Evolutionary conservation across 2,329 filamentous ascomycete genomes (phyloP).

Genomic region (Chaetomium olivaceum): DNA sequence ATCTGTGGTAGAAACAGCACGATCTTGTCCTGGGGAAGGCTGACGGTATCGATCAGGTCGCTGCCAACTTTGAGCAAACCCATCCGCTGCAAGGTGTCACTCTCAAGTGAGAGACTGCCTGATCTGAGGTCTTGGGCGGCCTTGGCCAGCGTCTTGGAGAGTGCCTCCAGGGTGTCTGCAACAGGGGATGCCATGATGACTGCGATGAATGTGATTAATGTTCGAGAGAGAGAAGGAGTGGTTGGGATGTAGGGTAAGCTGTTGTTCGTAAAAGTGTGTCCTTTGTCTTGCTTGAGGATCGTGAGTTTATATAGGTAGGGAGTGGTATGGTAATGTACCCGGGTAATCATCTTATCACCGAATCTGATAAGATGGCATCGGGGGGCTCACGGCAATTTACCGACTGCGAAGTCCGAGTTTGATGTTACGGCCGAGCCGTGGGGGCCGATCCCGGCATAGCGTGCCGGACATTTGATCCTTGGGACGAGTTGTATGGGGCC

Average conservation of each 20-base stretch:
- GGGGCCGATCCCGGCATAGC: neutral
- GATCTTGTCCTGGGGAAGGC: conserved; percentile 25
- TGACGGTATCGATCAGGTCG: conserved; percentile 16
- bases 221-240: neutral
- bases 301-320: neutral
- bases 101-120: conserved; percentile 5
- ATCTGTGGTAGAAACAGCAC: conserved; percentile 17
- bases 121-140: conserved; percentile 11
- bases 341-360: neutral
- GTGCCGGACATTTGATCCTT: neutral
- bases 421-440: neutral
- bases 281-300: neutral
- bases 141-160: conserved; percentile 5
- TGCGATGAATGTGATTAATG: neutral
- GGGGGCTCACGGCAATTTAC: neutral
- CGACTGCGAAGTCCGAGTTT: neutral
- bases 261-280: neutral
- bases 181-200: conserved; percentile 1
- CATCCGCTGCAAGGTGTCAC: neutral
- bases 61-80: conserved; percentile 17
- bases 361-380: neutral
- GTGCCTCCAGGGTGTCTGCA: conserved; percentile 8
- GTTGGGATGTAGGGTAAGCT: neutral
- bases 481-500: neutral
- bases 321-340: neutral